Percentiles rank a stretch among this genome's conserved stretches.
Evolutionary conservation across 208 protist genomes (phyloP).

Genomic region (Trypanosoma scelopori): DNA sequence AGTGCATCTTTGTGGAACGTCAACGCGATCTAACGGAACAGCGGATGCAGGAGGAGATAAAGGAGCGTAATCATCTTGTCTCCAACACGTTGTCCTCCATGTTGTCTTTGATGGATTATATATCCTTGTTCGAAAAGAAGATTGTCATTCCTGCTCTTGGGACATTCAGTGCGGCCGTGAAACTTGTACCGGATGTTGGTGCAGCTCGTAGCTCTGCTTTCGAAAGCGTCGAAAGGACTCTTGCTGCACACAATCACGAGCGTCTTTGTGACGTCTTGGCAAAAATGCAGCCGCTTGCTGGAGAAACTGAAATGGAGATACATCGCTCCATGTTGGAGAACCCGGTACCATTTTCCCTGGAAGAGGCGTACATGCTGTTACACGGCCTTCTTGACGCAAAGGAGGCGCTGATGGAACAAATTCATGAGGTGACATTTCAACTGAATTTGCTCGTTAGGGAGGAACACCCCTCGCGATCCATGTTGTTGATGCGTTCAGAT

Average conservation of each 20-base stretch:
- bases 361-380: constrained; percentile 23
- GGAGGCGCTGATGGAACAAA: constrained; percentile 10
- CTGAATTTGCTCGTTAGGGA: not conserved
- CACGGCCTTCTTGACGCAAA: constrained; percentile 20
- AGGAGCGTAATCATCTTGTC: constrained; percentile 24
- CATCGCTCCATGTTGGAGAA: constrained; percentile 1
- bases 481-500: not conserved
- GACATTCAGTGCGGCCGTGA: constrained; percentile 17
- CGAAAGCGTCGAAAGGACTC: constrained; percentile 7
- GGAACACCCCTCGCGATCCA: not conserved
- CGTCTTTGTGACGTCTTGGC: constrained; percentile 4
- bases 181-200: not conserved
- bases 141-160: constrained; percentile 24
- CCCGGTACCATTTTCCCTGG: constrained; percentile 13
- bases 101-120: constrained; percentile 21
- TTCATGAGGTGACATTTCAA: constrained; percentile 8
- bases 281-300: constrained; percentile 5
- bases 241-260: constrained; percentile 1
- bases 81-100: constrained; percentile 28
- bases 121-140: constrained; percentile 18
- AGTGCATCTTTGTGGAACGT: constrained; percentile 70
- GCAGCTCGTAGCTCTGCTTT: constrained; percentile 10
- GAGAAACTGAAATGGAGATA: constrained; percentile 5
- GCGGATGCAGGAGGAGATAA: constrained; percentile 29
- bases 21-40: constrained; percentile 52